Base-by-base conservation (phyloP, 768 basidiomycete genomes). In the Leccinum fibrillosum region DNA sequence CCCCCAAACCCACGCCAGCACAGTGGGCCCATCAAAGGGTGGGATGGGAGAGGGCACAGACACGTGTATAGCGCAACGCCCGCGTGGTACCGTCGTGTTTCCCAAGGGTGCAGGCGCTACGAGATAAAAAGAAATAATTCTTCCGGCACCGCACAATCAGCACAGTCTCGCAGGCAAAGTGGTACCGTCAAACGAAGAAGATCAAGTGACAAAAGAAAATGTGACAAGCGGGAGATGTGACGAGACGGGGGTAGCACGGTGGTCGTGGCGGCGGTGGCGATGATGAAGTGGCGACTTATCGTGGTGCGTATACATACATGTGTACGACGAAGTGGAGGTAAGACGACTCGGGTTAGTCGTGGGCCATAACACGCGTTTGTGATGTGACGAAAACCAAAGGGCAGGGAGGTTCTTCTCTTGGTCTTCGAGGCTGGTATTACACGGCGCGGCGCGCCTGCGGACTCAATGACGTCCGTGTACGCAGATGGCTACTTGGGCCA, bases 121-220 rank as follows among this genome's bases (percentile, higher is more conserved):
- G 26, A 52, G 25, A 35, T 54, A n/a, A n/a, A 39, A 39, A 10
- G 39, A 10, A 42, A 9, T 19, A 9, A 10, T 42, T 42, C 26
- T 35, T 52, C 35, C 42, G 57, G 44, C 35, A 45, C 59, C 49
- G 57, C 61, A 52, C 50, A 55, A 59, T n/a, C 30, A 10, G 25
- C 52, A 26, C 19, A 4, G 13, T 35, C 47, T 15, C 3, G 23
- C 21, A 28, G 34, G 39, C 39, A 42, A 19, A 42, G 39, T 13
- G 11, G 19, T 19, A 5, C 44, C 23, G 53, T 35, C 49, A 35
- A 13, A 21, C 30, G 49, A 44, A 44, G 51, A 49, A 50, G 52
- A 54, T n/a, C 8, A 42, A 11, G 39, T 42, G 39, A 42, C 39
- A 42, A 39, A 39, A 42, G 39, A 19, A 4, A 19, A 42, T 42